These are phyloP conservation scores for Geum urbanum DNA, from an alignment of 306 rosid species.

Conservation along the genomic window DNA sequence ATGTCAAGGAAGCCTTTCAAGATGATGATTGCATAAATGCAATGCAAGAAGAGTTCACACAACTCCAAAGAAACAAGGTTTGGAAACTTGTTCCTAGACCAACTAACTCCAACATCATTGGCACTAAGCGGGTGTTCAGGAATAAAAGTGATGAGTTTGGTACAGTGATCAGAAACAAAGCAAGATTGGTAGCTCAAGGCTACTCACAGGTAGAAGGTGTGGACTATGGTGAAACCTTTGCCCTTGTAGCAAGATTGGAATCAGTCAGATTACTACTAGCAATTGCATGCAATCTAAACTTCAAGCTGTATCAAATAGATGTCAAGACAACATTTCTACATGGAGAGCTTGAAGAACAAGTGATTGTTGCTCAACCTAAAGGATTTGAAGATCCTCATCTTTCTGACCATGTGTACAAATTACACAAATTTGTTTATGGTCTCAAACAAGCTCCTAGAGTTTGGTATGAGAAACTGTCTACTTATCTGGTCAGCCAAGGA, in stretches of 20 bases:
- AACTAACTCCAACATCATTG: neutral
- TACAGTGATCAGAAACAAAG: neutral
- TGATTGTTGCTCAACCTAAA: too few relatives aligned
- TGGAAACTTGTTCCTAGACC: neutral
- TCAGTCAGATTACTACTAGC: neutral
- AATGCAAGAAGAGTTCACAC: too few relatives aligned
- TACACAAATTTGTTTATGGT: neutral
- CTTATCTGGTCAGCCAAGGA: too few relatives aligned
- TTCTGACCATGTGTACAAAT: neutral
- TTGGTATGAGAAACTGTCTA: too few relatives aligned
- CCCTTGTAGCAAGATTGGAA: neutral
- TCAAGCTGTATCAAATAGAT: slow-evolving; percentile 7
- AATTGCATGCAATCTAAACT: neutral
- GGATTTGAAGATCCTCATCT: neutral
- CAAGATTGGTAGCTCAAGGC: neutral
- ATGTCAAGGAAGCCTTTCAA: neutral
- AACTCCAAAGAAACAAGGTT: too few relatives aligned
- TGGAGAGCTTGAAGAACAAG: neutral
- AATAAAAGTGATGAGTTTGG: neutral
- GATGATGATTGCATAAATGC: neutral
- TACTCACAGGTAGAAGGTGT: neutral
- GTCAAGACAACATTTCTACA: neutral
- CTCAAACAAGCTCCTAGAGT: neutral
- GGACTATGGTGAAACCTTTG: neutral
- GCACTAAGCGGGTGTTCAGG: neutral